phyloP scores from a whole-genome alignment of 306 rosid species.

The Medicago truncatula region DNA sequence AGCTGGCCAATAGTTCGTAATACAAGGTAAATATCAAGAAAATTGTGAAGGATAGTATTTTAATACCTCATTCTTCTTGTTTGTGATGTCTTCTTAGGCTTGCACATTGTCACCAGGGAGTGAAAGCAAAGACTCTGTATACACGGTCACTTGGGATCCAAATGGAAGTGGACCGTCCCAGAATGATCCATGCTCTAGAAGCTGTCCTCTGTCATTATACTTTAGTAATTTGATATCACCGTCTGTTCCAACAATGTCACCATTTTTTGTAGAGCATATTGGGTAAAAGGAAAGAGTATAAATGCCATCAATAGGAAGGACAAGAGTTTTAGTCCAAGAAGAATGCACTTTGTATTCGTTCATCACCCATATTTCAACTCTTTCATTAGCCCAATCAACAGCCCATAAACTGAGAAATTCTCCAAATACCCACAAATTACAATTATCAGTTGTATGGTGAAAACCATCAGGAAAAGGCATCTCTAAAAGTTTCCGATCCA shows the following conservation, averaged over 20 bases:
- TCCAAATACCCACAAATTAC: slow-evolving; percentile 10
- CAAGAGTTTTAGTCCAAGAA: slow-evolving; percentile 41
- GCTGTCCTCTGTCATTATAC: slow-evolving; percentile 2
- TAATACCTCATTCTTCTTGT: background rate
- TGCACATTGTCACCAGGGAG: slow-evolving; percentile 5
- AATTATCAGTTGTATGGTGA: rapidly evolving
- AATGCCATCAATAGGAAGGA: background rate
- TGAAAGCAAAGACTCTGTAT: slow-evolving; percentile 35
- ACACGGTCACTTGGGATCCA: background rate
- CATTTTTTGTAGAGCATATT: slow-evolving; percentile 16
- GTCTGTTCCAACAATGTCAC: slow-evolving; percentile 32
- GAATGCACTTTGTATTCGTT: slow-evolving; percentile 30
- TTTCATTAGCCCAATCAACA: background rate
- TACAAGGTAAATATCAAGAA: background rate
- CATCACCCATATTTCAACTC: slow-evolving; percentile 37
- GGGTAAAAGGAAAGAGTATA: background rate
- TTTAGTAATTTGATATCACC: background rate
- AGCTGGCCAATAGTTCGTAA: background rate
- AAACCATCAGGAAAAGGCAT: slow-evolving; percentile 5
- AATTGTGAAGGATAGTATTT: background rate
- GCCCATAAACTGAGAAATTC: slow-evolving; percentile 11
- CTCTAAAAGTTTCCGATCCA: background rate
- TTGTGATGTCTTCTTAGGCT: background rate
- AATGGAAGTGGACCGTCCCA: too few species aligned
- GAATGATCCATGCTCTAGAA: background rate